Conservation (phyloP, 306 rosid species). For the Vigna mungo region DNA sequence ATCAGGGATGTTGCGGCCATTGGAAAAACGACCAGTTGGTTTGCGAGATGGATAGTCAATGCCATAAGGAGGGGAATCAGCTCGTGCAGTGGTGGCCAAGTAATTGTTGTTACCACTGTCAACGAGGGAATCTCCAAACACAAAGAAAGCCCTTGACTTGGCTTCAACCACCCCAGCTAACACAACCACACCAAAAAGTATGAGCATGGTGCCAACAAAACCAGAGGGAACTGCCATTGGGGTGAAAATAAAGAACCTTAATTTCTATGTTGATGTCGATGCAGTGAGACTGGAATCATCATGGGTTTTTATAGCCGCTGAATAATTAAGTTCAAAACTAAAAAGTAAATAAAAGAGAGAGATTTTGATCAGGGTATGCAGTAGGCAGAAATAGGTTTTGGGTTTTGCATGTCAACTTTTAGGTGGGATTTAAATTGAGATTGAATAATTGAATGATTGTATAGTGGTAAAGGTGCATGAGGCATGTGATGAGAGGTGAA, state of each 20-base stretch:
- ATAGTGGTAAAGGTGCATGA: conserved; percentile 28
- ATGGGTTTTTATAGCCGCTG: conserved; percentile 44
- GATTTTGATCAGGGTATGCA: neutral
- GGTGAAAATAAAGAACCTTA: conserved; percentile 17
- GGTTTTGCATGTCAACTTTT: conserved; percentile 35
- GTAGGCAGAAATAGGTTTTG: neutral
- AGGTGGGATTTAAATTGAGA: conserved; percentile 38
- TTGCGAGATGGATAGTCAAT: conserved; percentile 64
- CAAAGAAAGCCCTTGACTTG: conserved; percentile 61
- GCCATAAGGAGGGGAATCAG: conserved; percentile 79
- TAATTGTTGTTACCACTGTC: conserved; percentile 77
- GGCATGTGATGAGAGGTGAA: conserved; percentile 43
- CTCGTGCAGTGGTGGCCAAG: conserved; percentile 63
- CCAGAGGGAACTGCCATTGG: conserved; percentile 23
- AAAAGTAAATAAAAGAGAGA: neutral
- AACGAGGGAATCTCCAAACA: conserved; percentile 74
- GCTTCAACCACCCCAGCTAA: conserved; percentile 37
- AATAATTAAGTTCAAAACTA: neutral
- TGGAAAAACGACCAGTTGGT: conserved; percentile 73
- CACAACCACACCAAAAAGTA: conserved; percentile 20
- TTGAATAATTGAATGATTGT: conserved; percentile 37
- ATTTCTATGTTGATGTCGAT: conserved; percentile 21
- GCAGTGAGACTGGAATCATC: neutral
- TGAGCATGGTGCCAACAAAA: neutral
- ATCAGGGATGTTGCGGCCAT: conserved; percentile 75